Evolutionary conservation across 768 basidiomycete genomes (phyloP), one percentile per base, ranked within the genome.

Genomic region (Suillus paluster): DNA sequence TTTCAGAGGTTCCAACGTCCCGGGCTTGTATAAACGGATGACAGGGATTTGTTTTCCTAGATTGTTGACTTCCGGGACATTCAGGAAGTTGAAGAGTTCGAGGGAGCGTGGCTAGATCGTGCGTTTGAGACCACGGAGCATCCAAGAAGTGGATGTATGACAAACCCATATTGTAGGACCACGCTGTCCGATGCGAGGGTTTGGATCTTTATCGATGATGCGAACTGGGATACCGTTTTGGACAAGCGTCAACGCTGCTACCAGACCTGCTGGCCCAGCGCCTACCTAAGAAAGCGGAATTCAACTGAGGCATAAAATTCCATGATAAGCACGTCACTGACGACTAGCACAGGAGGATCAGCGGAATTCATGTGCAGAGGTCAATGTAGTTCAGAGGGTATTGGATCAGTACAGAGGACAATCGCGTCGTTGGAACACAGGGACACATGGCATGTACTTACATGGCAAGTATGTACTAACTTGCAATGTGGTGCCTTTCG

Each of bases 181-280:
- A 11, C 80, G 75, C 60, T 78, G 73, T 3, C 80, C 80, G 7
- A 77, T 61, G 23, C 73, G 72, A 19, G 73, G 73, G 7, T 69
- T 48, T 0, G 74, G 63, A 2, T 61, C 48, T 33, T 63, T 61
- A 3, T 63, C 62, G 19, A 63, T 63, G 30, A 63, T 53, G 12
- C 62, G 61, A 39, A 52, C 57, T 52, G 36, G 65, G 14, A 79
- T 63, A 5, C 71, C 73, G 34, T 73, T 73, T 15, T 68, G 63
- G 1, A 70, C 63, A 4, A 84, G 78, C 5, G 74, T 66, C 2
- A 82, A 73, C 4, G 80, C 81, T 55, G 77, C 72, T 52, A 81
- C 77, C 7, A 83, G 72, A 45, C 83, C 82, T 38, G 80, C 76
- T 9, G 82, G 81, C 12, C 82, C 81, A 38, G 76, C 81, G 44